Base-by-base conservation (phyloP, 169 alveolate genomes). In the Plasmodium gallinaceum region DNA sequence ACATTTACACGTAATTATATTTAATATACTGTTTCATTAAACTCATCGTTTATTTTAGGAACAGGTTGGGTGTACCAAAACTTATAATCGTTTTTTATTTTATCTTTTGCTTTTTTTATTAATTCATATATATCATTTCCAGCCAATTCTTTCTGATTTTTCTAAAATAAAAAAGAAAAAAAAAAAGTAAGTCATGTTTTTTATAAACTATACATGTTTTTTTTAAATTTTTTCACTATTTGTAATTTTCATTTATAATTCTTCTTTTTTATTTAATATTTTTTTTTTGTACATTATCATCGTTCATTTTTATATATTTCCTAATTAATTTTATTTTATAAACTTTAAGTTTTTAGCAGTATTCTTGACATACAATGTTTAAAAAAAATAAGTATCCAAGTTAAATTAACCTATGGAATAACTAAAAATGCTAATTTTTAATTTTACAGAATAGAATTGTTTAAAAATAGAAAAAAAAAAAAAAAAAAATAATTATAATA, bases 1-100 rank as follows among this genome's bases (percentile, higher is more conserved):
- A 26, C 94, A 95, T 37, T 66, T 58, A 12, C 5, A 8, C 14
- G 43, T 26, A 26, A 24, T 1, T 18, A 24, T 22, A 22, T 22
- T 7, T 37, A 22, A 42, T 70, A 5, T 52, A 80, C 96, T 76
- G 76, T 76, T 51, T 68, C 88, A 26, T 72, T 74, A 22, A 91
- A 88, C n/a, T 94, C 96, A 16, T 96, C 97, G 62, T 94, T 73
- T 42, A 96, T 92, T 83, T 96, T 93, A n/a, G 98, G 97, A 42
- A 98, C 99, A 61, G 99, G 99, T 86, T 98, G 98, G 0, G 99
- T 97, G 88, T 97, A 95, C 99, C 99, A 98, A 94, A 98, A 98
- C 61, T 95, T 93, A 92, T 97, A 99, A 64, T 88, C 94, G 43
- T 48, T 69, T 46, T 92, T 61, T 42, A 72, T 70, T 18, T 74